These are phyloP conservation scores for Xylaria curta DNA, from an alignment of 495 filamentous ascomycete species.

Conservation along the genomic window DNA sequence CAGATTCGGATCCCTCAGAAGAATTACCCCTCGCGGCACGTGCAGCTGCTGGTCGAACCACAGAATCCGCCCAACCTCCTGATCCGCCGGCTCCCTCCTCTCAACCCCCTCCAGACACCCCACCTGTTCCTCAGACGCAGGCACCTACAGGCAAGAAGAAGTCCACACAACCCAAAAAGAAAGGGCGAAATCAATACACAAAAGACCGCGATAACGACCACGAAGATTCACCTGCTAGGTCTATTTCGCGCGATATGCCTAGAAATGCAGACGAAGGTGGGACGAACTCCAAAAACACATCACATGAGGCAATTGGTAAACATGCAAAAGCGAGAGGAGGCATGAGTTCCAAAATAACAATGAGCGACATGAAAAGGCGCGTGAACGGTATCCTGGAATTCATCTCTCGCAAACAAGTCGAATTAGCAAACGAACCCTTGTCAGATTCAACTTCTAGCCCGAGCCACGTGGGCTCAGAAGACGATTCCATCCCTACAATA, in stretches of 20 bases:
- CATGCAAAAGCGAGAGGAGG: conserved; percentile 47
- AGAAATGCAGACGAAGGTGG: conserved; percentile 47
- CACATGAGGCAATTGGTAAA: conserved; percentile 39
- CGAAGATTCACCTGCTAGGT: conserved; percentile 69
- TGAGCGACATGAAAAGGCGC: conserved; percentile 90
- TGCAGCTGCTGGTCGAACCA: conserved; percentile 40
- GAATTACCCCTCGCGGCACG: conserved; percentile 59
- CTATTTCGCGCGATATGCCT: conserved; percentile 67
- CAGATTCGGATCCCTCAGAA: conserved; percentile 68
- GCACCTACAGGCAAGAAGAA: conserved; percentile 68
- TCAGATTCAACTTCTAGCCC: conserved; percentile 30
- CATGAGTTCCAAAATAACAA: conserved; percentile 71
- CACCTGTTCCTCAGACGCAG: conserved; percentile 51
- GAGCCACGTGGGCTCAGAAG: conserved; percentile 26
- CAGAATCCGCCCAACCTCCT: conserved; percentile 41
- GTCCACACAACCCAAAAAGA: conserved; percentile 68
- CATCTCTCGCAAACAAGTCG: conserved; percentile 88
- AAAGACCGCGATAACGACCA: conserved; percentile 72
- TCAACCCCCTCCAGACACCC: conserved; percentile 61
- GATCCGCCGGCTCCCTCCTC: conserved; percentile 47
- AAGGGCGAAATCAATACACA: conserved; percentile 86
- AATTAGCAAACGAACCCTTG: conserved; percentile 67
- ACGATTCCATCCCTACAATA: conserved; percentile 30
- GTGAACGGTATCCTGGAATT: conserved; percentile 86
- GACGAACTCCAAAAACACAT: conserved; percentile 33